A percentile compares a stretch with the other conserved stretches of the same genome.
phyloP scores from a whole-genome alignment of 2,329 filamentous ascomycete genomes.

The Ophiosphaerella narmari region DNA sequence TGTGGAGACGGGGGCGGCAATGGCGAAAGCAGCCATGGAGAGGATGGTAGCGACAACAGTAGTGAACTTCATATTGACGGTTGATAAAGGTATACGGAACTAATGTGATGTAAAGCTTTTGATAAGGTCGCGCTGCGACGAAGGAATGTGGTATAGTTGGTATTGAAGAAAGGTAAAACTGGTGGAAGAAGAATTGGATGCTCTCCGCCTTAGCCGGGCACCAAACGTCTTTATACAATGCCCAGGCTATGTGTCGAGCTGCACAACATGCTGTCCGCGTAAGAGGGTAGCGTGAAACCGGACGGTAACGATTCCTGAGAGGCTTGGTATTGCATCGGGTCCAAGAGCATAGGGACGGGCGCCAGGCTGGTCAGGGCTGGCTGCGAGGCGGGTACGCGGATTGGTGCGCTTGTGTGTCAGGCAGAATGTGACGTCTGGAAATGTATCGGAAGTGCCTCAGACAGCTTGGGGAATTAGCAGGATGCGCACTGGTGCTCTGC shows the following conservation, averaged over 20 bases:
- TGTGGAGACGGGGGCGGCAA: slow-evolving; percentile 35
- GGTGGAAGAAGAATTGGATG: slow-evolving; percentile 19
- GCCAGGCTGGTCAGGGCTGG: slow-evolving; percentile 17
- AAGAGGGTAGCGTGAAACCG: slow-evolving; percentile 39
- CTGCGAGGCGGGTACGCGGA: slow-evolving; percentile 7
- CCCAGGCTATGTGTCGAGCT: slow-evolving; percentile 15
- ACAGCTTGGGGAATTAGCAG: slow-evolving; percentile 8
- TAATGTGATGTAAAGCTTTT: slow-evolving; percentile 11
- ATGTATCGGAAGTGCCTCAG: slow-evolving; percentile 31
- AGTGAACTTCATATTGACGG: slow-evolving; percentile 42
- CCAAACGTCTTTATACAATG: slow-evolving; percentile 30
- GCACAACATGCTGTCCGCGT: slow-evolving; percentile 5
- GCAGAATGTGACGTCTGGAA: slow-evolving; percentile 16
- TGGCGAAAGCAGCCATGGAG: slow-evolving; percentile 41
- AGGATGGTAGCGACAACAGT: slow-evolving; percentile 38
- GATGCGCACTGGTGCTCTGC: slow-evolving; percentile 14
- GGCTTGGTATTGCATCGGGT: slow-evolving; percentile 25
- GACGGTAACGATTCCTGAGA: slow-evolving; percentile 33
- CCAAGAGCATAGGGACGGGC: slow-evolving; percentile 12
- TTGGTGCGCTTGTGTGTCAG: slow-evolving; percentile 15
- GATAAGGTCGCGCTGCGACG: slow-evolving; percentile 41
- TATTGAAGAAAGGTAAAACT: slow-evolving; percentile 20
- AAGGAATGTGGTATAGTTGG: slow-evolving; percentile 33
- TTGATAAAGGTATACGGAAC: neutral
- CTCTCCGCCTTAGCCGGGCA: slow-evolving; percentile 12